Conservation (phyloP, 2,329 filamentous ascomycete species). For the Xylariomycetidae sp. region DNA sequence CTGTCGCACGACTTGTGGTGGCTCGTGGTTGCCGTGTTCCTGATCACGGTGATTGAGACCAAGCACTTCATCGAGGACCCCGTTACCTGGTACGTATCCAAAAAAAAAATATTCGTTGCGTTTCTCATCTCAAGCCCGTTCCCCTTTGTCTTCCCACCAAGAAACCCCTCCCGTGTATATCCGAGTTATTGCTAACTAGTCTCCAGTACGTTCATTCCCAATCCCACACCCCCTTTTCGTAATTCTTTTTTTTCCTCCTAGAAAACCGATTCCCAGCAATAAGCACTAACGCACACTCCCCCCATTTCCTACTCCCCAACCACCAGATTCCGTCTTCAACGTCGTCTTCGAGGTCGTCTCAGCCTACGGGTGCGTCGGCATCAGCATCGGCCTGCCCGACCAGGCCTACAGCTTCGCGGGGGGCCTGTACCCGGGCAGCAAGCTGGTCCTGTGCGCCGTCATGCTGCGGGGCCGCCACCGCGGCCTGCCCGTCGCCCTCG, state of each 20-base stretch:
- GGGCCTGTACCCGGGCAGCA: slow-evolving; percentile 48
- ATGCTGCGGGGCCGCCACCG: slow-evolving; percentile 53
- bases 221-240: too few relatives aligned
- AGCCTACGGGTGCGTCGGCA: slow-evolving; percentile 56
- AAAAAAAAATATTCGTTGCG: too few relatives aligned
- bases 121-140: too few relatives aligned
- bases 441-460: slow-evolving; percentile 52
- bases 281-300: too few relatives aligned
- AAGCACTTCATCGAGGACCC: slow-evolving; percentile 48
- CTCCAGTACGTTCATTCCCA: too few relatives aligned
- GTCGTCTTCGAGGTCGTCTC: slow-evolving; percentile 52
- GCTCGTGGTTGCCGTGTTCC: slow-evolving; percentile 55
- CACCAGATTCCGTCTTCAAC: slow-evolving; percentile 55
- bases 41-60: slow-evolving; percentile 56
- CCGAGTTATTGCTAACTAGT: too few relatives aligned
- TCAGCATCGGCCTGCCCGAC: slow-evolving; percentile 49
- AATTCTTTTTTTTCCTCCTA: too few relatives aligned
- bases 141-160: too few relatives aligned
- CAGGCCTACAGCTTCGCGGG: slow-evolving; percentile 52
- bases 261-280: too few relatives aligned
- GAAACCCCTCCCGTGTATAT: too few relatives aligned
- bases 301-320: too few relatives aligned
- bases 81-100: too few relatives aligned
- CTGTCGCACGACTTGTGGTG: slow-evolving; percentile 63
- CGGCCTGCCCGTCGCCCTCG: slow-evolving; percentile 50